phyloP scores from a whole-genome alignment of 2,329 filamentous ascomycete species.

The Ascochyta lentis region DNA sequence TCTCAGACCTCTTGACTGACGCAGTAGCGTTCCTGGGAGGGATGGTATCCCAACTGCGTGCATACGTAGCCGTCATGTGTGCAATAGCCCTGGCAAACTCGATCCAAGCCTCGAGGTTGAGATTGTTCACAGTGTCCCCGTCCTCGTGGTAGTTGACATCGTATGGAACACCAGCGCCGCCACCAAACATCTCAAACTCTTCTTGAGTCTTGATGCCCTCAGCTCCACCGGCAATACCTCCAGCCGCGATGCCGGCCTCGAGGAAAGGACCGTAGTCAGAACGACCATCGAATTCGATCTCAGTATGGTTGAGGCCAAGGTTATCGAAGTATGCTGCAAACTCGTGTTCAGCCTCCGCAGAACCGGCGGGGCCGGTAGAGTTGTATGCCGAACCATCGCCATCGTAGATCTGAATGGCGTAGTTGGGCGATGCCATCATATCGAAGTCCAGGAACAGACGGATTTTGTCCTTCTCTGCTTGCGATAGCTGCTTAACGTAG shows the following conservation, averaged over 20 bases:
- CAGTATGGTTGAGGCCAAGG: slow-evolving; percentile 56
- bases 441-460: slow-evolving; percentile 74
- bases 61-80: slow-evolving; percentile 47
- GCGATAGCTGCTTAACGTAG: slow-evolving; percentile 61
- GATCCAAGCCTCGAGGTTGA: slow-evolving; percentile 61
- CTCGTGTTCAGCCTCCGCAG: slow-evolving; percentile 71
- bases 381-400: slow-evolving; percentile 64
- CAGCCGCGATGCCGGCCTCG: slow-evolving; percentile 72
- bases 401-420: slow-evolving; percentile 62
- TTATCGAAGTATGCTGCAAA: slow-evolving; percentile 49
- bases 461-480: slow-evolving; percentile 63
- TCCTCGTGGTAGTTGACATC: slow-evolving; percentile 64
- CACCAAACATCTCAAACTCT: slow-evolving; percentile 73
- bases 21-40: slow-evolving; percentile 36
- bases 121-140: slow-evolving; percentile 61
- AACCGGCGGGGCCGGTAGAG: slow-evolving; percentile 65
- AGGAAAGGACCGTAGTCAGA: slow-evolving; percentile 84
- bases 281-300: slow-evolving; percentile 78
- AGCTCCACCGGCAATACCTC: slow-evolving; percentile 79
- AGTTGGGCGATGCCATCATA: slow-evolving; percentile 73
- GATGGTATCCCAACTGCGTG: slow-evolving; percentile 41
- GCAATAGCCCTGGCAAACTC: slow-evolving; percentile 68
- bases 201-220: slow-evolving; percentile 76
- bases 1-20: slow-evolving; percentile 28
- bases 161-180: slow-evolving; percentile 65